phyloP scores from a whole-genome alignment of 2,329 filamentous ascomycete genomes.

The Colletotrichum cordylinicola region DNA sequence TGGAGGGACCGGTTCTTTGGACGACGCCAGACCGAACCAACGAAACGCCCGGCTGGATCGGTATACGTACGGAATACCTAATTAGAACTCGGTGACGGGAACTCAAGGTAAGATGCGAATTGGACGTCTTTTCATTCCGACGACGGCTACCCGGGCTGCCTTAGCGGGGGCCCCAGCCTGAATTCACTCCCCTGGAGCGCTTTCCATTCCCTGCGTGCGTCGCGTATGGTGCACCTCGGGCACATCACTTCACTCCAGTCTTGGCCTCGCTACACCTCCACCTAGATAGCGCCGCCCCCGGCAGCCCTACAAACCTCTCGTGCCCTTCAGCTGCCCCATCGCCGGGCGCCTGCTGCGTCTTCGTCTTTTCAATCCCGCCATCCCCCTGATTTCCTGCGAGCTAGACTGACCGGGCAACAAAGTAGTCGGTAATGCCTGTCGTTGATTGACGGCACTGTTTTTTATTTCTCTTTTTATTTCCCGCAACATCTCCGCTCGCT shows the following conservation, averaged over 20 bases:
- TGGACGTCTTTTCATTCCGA: background rate
- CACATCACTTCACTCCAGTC: background rate
- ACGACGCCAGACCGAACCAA: background rate
- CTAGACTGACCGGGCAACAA: conserved; percentile 3
- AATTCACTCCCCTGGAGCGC: background rate
- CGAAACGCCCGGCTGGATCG: background rate
- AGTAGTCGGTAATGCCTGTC: background rate
- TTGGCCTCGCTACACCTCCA: background rate
- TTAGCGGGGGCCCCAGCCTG: background rate
- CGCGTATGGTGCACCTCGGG: background rate
- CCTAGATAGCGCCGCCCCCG: background rate
- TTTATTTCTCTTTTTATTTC: background rate
- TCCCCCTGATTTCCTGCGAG: background rate
- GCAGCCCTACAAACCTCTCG: conserved; percentile 12
- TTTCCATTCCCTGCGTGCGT: background rate
- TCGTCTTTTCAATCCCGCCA: background rate
- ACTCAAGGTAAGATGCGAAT: background rate
- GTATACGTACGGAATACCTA: background rate
- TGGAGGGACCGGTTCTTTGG: background rate
- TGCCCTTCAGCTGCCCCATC: conserved; percentile 11
- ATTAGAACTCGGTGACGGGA: background rate
- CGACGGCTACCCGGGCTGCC: background rate
- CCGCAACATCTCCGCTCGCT: background rate
- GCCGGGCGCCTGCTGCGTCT: background rate
- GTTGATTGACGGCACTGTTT: background rate